phyloP scores from a whole-genome alignment of 2,329 filamentous ascomycete species.

The Epichloe coenophiala region DNA sequence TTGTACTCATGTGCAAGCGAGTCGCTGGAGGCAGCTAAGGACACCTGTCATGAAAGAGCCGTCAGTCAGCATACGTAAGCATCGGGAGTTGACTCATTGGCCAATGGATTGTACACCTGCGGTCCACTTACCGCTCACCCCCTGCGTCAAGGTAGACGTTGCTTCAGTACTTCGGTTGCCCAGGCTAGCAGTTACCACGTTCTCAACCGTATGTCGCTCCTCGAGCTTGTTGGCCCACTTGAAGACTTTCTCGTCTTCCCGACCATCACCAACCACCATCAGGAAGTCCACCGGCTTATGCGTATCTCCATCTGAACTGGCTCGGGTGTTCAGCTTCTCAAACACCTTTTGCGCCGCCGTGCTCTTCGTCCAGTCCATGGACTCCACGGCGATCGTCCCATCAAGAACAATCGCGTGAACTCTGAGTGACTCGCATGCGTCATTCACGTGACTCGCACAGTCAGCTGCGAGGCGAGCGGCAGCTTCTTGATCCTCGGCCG shows the following conservation, averaged over 20 bases:
- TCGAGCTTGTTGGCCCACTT: constrained; percentile 78
- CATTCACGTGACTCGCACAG: constrained; percentile 89
- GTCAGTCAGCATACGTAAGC: constrained; percentile 1
- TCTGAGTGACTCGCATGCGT: constrained; percentile 70
- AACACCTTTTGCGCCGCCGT: constrained; percentile 69
- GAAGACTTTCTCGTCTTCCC: constrained; percentile 89
- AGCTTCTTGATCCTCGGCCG: constrained; percentile 60
- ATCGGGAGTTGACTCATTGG: neutral
- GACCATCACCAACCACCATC: constrained; percentile 78
- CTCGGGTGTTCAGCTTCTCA: constrained; percentile 35
- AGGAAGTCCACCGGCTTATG: constrained; percentile 61
- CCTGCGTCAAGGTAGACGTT: constrained; percentile 72
- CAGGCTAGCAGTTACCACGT: constrained; percentile 75
- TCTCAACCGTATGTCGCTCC: constrained; percentile 41
- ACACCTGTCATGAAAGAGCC: constrained; percentile 19
- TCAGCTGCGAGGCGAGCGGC: constrained; percentile 74
- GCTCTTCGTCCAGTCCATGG: constrained; percentile 74
- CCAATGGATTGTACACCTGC: neutral
- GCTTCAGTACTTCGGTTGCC: constrained; percentile 83
- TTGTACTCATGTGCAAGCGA: constrained; percentile 17
- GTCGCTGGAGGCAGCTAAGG: constrained; percentile 28
- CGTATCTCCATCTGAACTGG: constrained; percentile 16
- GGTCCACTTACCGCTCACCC: constrained; percentile 63
- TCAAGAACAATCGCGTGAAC: constrained; percentile 76
- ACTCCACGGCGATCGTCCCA: constrained; percentile 71